Evolutionary conservation across 805 yeast species (phyloP).

Genomic region (Lipomyces mesembrius): DNA sequence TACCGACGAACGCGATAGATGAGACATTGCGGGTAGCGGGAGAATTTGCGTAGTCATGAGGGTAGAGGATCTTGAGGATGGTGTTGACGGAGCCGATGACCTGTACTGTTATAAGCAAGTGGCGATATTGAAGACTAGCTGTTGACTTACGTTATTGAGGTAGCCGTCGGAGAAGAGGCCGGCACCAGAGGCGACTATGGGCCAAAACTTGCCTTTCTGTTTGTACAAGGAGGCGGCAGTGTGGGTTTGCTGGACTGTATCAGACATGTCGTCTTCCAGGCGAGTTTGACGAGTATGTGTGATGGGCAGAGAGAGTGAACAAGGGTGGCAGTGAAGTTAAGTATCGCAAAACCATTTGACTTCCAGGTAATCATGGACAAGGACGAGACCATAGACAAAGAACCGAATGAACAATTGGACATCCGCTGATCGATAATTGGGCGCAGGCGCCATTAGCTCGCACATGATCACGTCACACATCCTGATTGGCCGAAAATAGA

Average conservation of each 20-base stretch:
- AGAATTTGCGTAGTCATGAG: slow-evolving; percentile 62
- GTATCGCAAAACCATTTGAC: too few species aligned
- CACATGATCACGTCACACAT: background rate
- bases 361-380: too few species aligned
- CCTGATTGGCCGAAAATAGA: background rate
- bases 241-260: background rate
- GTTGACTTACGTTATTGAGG: slow-evolving; percentile 61
- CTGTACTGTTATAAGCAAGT: background rate
- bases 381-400: too few species aligned
- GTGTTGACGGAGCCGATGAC: slow-evolving; percentile 78
- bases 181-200: slow-evolving; percentile 84
- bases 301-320: background rate
- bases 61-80: slow-evolving; percentile 69
- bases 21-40: slow-evolving; percentile 78
- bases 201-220: slow-evolving; percentile 50
- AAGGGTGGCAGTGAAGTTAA: background rate
- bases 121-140: background rate
- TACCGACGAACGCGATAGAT: slow-evolving; percentile 89
- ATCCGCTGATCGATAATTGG: too few species aligned
- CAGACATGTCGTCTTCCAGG: background rate
- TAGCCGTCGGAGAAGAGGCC: slow-evolving; percentile 95
- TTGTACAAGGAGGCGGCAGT: background rate
- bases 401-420: too few species aligned
- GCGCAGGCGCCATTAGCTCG: too few species aligned
- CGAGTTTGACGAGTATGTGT: background rate